A percentile compares a stretch with the other conserved stretches of the same genome.
These are phyloP conservation scores for Penicillium diatomitis DNA, from an alignment of 495 filamentous ascomycete genomes.

Conservation along the genomic window DNA sequence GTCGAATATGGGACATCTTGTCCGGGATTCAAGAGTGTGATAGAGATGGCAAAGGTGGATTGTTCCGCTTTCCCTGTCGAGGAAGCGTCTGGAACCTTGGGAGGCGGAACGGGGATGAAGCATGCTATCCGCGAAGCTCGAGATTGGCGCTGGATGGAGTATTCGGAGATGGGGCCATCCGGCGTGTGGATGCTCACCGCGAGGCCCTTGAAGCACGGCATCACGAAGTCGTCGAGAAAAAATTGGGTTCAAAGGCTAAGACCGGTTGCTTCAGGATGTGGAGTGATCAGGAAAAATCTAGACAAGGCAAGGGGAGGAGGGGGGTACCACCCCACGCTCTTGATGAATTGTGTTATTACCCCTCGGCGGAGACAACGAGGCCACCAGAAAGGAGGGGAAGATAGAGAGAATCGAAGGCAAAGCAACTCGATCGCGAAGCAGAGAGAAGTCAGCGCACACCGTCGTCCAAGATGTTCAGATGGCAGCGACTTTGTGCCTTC, in stretches of 20 bases:
- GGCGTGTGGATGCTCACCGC: constrained; percentile 93
- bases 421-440: too few species aligned
- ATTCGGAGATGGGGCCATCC: constrained; percentile 78
- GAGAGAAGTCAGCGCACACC: too few species aligned
- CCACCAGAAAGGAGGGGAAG: too few species aligned
- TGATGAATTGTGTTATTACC: not conserved
- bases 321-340: constrained; percentile 3
- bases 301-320: not conserved
- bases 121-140: constrained; percentile 85
- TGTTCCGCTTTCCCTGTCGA: constrained; percentile 68
- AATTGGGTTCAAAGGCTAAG: not conserved
- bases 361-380: not conserved
- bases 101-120: constrained; percentile 89
- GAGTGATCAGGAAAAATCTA: too few species aligned
- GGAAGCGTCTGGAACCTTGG: constrained; percentile 59
- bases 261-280: not conserved
- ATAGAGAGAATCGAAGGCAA: too few species aligned
- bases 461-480: too few species aligned
- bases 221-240: constrained; percentile 25
- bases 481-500: constrained; percentile 1
- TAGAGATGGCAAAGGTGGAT: constrained; percentile 91
- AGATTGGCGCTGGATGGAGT: constrained; percentile 90
- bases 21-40: constrained; percentile 85
- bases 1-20: constrained; percentile 84
- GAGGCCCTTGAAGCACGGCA: constrained; percentile 98